Percentiles rank a stretch among this genome's conserved stretches.
Evolutionary conservation across 2,329 filamentous ascomycete genomes (phyloP).

Genomic region (Trichoderma aggressivum): DNA sequence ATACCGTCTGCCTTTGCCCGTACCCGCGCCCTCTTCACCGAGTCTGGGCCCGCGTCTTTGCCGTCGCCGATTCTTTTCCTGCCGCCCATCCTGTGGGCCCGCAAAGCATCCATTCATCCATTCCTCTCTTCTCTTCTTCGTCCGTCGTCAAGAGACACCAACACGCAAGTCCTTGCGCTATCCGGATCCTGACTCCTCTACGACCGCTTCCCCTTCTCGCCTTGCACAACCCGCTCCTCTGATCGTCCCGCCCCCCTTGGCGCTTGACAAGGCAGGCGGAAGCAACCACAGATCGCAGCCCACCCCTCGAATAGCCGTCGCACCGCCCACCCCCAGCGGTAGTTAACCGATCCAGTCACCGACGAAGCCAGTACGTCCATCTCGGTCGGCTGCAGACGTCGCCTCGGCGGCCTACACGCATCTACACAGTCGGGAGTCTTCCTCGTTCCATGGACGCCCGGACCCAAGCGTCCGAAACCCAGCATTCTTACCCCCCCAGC

Average conservation of each 20-base stretch:
- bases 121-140: background rate
- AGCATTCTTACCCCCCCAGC: conserved; percentile 37
- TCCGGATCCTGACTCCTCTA: background rate
- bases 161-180: background rate
- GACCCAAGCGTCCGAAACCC: conserved; percentile 37
- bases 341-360: conserved; percentile 5
- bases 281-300: background rate
- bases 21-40: background rate
- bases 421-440: conserved; percentile 18
- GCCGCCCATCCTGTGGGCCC: conserved; percentile 8
- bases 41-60: background rate
- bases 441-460: conserved; percentile 39
- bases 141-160: background rate
- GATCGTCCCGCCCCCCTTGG: background rate
- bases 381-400: conserved; percentile 13
- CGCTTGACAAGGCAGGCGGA: background rate
- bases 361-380: conserved; percentile 8
- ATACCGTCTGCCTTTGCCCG: background rate
- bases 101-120: background rate
- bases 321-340: background rate
- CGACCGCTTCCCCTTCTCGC: background rate
- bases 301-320: conserved; percentile 8
- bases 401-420: conserved; percentile 15
- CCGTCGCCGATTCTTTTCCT: conserved; percentile 14
- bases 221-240: background rate